phyloP scores from a whole-genome alignment of 306 rosid genomes.

The Cyclanthera cordifolia region DNA sequence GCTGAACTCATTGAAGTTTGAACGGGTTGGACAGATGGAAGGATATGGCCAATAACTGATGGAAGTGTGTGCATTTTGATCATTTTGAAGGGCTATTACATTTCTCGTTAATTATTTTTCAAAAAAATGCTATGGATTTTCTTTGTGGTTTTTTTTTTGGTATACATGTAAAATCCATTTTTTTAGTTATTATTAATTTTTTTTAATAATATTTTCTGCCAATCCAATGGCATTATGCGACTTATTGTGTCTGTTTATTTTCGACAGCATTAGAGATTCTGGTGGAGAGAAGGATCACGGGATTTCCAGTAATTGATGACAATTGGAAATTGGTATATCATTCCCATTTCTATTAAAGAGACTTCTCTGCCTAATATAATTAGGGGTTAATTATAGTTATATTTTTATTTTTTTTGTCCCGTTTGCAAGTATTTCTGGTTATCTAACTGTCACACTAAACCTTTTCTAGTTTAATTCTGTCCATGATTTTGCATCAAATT shows the following conservation, averaged over 20 bases:
- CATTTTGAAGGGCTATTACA: no score
- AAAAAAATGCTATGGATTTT: no score
- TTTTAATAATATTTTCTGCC: neutral
- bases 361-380: no score
- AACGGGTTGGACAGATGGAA: no score
- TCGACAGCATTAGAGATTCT: slow-evolving; percentile 78
- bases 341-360: slow-evolving; percentile 6
- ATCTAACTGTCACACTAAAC: neutral
- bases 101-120: no score
- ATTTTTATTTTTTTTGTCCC: neutral
- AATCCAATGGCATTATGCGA: neutral
- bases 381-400: neutral
- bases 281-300: slow-evolving; percentile 87
- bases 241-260: slow-evolving; percentile 27
- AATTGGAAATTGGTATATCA: slow-evolving; percentile 79
- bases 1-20: no score
- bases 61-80: no score
- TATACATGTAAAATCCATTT: no score
- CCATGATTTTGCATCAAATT: neutral
- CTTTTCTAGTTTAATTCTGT: neutral
- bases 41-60: no score
- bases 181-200: neutral
- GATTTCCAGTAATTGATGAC: slow-evolving; percentile 86
- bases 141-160: no score
- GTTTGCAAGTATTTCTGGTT: neutral